Conservation (phyloP, 129 eudicot species). For the Helianthus annuus region HanXRQr2.0-SUNRISE NC_035442.2:172826829-172827328, state of each 20-base stretch:
- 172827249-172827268: conserved; percentile 21
- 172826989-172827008: too few species aligned
- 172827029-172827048: background rate
- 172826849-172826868: too few species aligned
- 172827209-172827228: background rate
- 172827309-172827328: too few species aligned
- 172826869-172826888: too few species aligned
- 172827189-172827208: background rate
- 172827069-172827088: too few species aligned
- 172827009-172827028: too few species aligned
- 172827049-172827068: too few species aligned
- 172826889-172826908: too few species aligned
- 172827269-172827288: conserved; percentile 15
- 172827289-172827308: background rate
- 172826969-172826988: conserved; percentile 3
- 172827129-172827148: background rate
- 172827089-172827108: too few species aligned
- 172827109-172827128: too few species aligned
- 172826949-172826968: conserved; percentile 5
- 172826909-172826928: conserved; percentile 6
- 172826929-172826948: background rate
- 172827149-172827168: conserved; percentile 6
- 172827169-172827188: background rate
- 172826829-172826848: too few species aligned
- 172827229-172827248: background rate